Conservation (phyloP, 2,329 filamentous ascomycete species). For the Phaeomoniella chlamydospora region DNA sequence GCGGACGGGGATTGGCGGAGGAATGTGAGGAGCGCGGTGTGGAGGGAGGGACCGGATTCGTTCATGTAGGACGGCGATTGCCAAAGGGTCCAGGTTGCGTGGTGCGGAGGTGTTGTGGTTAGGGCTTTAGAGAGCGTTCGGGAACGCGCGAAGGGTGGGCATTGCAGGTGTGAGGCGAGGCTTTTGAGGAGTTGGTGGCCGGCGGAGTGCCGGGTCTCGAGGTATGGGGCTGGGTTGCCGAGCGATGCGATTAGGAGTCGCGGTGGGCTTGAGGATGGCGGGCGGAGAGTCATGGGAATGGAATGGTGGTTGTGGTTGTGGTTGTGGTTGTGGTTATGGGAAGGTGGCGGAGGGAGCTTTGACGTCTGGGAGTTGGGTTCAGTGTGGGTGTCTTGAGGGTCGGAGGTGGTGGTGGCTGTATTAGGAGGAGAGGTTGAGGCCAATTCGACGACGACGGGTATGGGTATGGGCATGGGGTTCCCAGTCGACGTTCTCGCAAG, state of each 20-base stretch:
- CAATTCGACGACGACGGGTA: neutral
- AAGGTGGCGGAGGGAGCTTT: too few species aligned
- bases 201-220: constrained; percentile 70
- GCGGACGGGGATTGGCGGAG: constrained; percentile 18
- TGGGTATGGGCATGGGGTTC: too few species aligned
- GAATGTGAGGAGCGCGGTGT: constrained; percentile 48
- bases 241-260: constrained; percentile 71
- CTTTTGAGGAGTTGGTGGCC: constrained; percentile 64
- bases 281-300: neutral
- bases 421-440: too few species aligned
- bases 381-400: too few species aligned
- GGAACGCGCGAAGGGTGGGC: constrained; percentile 35
- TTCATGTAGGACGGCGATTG: constrained; percentile 78
- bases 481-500: neutral
- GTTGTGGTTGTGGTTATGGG: too few species aligned
- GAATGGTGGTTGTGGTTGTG: too few species aligned
- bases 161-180: constrained; percentile 37
- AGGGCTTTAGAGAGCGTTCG: constrained; percentile 34
- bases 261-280: neutral
- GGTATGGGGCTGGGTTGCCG: constrained; percentile 67
- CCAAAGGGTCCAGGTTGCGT: constrained; percentile 50
- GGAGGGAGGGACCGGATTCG: constrained; percentile 57
- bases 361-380: too few species aligned
- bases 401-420: too few species aligned
- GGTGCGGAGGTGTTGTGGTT: constrained; percentile 31